These are phyloP conservation scores for Phytophthora citrophthora DNA, from an alignment of 352 stramenopile species.

Conservation along the genomic window DNA sequence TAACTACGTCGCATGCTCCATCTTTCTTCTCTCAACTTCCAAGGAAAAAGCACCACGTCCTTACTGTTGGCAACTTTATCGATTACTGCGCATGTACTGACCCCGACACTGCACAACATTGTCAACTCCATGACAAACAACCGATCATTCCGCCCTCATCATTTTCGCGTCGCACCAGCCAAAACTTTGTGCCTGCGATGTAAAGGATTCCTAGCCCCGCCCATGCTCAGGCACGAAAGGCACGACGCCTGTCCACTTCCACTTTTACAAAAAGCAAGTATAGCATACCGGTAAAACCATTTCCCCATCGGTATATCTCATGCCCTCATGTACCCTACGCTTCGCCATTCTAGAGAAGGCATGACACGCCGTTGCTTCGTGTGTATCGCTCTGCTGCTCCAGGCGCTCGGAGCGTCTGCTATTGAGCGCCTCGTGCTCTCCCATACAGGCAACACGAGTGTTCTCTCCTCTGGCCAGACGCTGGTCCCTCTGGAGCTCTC, in stretches of 20 bases:
- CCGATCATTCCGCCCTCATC: constrained; percentile 24
- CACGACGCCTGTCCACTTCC: constrained; percentile 20
- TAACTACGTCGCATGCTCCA: not conserved
- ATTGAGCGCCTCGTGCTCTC: constrained; percentile 41
- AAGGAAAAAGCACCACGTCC: not conserved
- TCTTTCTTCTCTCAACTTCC: not conserved
- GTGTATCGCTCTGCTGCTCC: constrained; percentile 6
- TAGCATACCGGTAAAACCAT: constrained; percentile 1
- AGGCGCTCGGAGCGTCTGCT: constrained; percentile 4
- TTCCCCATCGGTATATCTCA: constrained; percentile 2
- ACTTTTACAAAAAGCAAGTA: constrained; percentile 19
- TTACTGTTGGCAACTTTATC: not conserved
- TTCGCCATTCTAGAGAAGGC: constrained; percentile 10
- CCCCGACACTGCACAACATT: not conserved
- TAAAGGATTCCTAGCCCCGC: constrained; percentile 22
- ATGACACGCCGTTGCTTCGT: constrained; percentile 12
- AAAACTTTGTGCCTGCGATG: constrained; percentile 16
- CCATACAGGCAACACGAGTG: constrained; percentile 15
- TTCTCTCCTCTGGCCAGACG: constrained; percentile 8
- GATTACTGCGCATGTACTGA: not conserved
- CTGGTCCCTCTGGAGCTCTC: constrained; percentile 32
- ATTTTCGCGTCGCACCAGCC: constrained; percentile 27
- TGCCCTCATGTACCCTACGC: constrained; percentile 8
- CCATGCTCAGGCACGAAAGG: not conserved
- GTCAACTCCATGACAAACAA: constrained; percentile 6